Base-by-base conservation (phyloP, 2,329 filamentous ascomycete species). In the Pseudogymnoascus sp. region DNA sequence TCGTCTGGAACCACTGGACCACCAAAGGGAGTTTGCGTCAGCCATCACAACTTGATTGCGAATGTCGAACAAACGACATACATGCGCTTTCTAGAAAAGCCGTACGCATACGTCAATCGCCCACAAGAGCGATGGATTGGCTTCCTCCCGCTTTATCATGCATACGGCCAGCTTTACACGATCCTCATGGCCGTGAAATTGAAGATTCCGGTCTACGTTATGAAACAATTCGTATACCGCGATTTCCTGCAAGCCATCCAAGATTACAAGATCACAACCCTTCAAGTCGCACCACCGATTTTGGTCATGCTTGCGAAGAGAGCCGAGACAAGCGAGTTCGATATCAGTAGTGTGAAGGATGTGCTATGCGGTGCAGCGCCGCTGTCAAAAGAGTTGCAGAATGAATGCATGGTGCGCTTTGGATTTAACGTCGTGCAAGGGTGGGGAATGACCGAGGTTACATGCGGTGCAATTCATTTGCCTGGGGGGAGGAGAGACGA, bases 71-170 rank as follows among this genome's bases (percentile, higher is more conserved):
- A 84, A 69, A 78, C 76, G 3, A 78, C 79, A 45, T 78, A 76
- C 70, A 77, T 79, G 69, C 73, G 75, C 18, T 78, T 77, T 64
- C 70, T 75, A 7, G 68, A 75, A 65, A 75, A 74, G 29, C 75
- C 74, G 7, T 73, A 75, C 60, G 63, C 69, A 1, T 75, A 74
- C 66, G 68, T 73, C 3, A 71, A 75, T 3, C 73, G 75, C 34
- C 78, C 77, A 26, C 70, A 72, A 7, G 81, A 81, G 68, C 74
- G 79, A 42, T 82, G 80, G 78, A 69, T 82, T 34, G 80, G 84
- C 60, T 87, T 89, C 71, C 75, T 90, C 14, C 88, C 88, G 0
- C 82, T 88, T 71, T 88, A 86, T 68, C 84, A 86, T 69, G 83
- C 83, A 7, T 84, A 82, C 66, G 81, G 81, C 1, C 83, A 85